Evolutionary conservation across 306 rosid genomes (phyloP).

Genomic region (Vigna reflexopilosa): DNA sequence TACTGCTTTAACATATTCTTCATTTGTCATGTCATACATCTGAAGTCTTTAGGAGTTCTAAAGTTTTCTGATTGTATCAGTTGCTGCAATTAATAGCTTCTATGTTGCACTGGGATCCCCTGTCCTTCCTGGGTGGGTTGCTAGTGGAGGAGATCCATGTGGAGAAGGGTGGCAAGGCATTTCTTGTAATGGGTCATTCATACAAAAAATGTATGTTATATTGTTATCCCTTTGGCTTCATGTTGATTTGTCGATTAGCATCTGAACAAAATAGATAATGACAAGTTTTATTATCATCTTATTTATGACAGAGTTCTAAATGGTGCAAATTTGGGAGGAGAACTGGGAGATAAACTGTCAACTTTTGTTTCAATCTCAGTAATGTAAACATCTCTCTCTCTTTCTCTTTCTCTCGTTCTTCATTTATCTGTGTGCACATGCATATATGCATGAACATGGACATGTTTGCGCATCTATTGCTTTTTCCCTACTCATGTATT

Average conservation of each 20-base stretch:
- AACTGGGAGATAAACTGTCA: conserved; percentile 72
- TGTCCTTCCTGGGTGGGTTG: conserved; percentile 85
- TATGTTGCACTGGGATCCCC: conserved; percentile 77
- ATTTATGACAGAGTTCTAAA: conserved; percentile 69
- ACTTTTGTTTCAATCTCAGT: conserved; percentile 64
- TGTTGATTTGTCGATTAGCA: conserved; percentile 15
- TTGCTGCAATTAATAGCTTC: conserved; percentile 86
- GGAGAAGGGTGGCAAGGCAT: conserved; percentile 98
- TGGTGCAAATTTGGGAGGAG: conserved; percentile 94
- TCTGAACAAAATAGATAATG: conserved; percentile 25
- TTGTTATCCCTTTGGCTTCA: conserved; percentile 39
- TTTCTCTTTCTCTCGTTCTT: conserved; percentile 30
- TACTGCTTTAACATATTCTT: conserved; percentile 5
- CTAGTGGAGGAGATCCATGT: conserved; percentile 92
- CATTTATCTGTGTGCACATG: neutral
- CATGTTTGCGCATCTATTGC: conserved; percentile 10
- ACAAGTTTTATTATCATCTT: conserved; percentile 43
- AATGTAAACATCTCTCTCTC: conserved; percentile 67
- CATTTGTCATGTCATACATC: conserved; percentile 23
- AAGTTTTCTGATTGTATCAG: conserved; percentile 62
- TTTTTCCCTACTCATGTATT: conserved; percentile 32
- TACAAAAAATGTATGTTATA: conserved; percentile 65
- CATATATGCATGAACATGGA: neutral
- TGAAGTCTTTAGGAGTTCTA: conserved; percentile 37
- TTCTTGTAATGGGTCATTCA: conserved; percentile 68